phyloP scores from a whole-genome alignment of 1,139 yeast genomes.

The Saccharomyces hybrid region DNA sequence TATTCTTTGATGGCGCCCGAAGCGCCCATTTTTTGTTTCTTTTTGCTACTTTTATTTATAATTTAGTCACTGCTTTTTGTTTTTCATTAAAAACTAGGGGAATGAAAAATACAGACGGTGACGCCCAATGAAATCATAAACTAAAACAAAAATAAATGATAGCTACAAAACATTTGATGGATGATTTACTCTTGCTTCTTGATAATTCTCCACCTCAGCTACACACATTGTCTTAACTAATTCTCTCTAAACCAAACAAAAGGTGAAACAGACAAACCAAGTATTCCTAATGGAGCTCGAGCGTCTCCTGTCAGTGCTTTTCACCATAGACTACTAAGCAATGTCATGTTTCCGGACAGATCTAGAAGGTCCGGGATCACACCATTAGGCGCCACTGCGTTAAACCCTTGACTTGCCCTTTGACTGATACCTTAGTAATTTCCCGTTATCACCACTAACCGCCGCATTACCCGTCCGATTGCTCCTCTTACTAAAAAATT shows the following conservation, averaged over 20 bases:
- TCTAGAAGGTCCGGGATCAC: neutral
- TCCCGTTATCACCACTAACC: neutral
- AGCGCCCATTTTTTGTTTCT: neutral
- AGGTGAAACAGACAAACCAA: neutral
- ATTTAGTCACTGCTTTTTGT: neutral
- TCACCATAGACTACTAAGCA: neutral
- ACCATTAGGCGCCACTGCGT: neutral
- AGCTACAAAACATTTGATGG: neutral
- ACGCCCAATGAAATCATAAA: neutral
- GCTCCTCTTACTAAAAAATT: neutral
- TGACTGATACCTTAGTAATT: neutral
- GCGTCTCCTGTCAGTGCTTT: neutral
- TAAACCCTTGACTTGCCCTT: neutral
- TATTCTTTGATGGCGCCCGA: neutral
- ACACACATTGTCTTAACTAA: neutral
- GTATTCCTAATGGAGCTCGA: neutral
- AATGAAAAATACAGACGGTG: neutral
- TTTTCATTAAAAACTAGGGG: neutral
- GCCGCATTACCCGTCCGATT: neutral
- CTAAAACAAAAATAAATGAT: neutral
- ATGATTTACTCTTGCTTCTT: neutral
- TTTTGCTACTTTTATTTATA: neutral
- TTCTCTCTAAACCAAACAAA: neutral
- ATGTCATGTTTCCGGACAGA: neutral
- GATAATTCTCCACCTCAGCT: neutral